Evolutionary conservation across 257 asterid genomes (phyloP).

Genomic region (Scutellaria minor): DNA sequence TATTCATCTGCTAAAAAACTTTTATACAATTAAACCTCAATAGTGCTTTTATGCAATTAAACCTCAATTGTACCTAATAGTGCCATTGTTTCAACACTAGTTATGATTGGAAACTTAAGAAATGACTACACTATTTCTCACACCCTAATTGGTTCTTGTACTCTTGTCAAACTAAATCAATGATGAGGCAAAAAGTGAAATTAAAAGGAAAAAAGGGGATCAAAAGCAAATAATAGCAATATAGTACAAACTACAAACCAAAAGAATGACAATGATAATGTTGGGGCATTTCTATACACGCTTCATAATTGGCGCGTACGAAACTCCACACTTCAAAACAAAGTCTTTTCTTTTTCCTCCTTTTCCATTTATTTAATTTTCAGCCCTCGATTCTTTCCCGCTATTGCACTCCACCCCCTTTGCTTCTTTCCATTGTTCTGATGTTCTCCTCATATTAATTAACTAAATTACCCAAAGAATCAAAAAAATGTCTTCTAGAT

Average conservation of each 20-base stretch:
- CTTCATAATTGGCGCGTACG: conserved; percentile 45
- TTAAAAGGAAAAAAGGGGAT: background rate
- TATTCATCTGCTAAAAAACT: no score
- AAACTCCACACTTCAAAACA: conserved; percentile 9
- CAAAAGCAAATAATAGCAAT: conserved; percentile 7
- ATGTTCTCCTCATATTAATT: background rate
- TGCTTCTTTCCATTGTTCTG: conserved; percentile 47
- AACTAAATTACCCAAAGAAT: conserved; percentile 11
- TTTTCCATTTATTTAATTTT: conserved; percentile 23
- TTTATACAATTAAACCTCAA: no score
- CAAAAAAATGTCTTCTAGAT: background rate
- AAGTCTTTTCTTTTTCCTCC: background rate
- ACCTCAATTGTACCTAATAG: background rate
- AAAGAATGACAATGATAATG: conserved; percentile 41
- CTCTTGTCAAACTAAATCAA: conserved; percentile 26
- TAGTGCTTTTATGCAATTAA: no score
- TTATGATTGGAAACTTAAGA: conserved; percentile 29
- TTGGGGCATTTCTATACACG: conserved; percentile 45
- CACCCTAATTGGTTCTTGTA: conserved; percentile 20
- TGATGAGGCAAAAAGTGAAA: conserved; percentile 25
- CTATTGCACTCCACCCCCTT: conserved; percentile 56
- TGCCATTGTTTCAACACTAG: conserved; percentile 32
- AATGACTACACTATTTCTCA: conserved; percentile 24
- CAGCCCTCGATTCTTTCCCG: conserved; percentile 68
- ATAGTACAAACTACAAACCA: conserved; percentile 27